These are phyloP conservation scores for Grifola frondosa DNA, from an alignment of 1,284 basidiomycete species.

Conservation along the genomic window DNA sequence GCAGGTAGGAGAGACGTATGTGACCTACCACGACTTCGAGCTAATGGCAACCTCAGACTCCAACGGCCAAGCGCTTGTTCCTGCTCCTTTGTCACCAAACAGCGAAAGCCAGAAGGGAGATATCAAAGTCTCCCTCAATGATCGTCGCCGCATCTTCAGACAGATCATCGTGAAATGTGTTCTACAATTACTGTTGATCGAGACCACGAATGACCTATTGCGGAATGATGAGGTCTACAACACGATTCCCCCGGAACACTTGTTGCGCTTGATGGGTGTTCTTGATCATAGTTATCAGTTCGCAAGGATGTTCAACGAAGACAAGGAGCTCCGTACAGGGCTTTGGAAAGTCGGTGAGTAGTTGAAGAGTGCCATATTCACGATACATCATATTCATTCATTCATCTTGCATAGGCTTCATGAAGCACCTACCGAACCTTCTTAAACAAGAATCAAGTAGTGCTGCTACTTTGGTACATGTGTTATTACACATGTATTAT, in stretches of 20 bases:
- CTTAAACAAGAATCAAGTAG: slow-evolving; percentile 98
- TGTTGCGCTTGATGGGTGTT: slow-evolving; percentile 91
- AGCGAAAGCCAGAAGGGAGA: slow-evolving; percentile 50
- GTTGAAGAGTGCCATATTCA: neutral
- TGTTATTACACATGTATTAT: slow-evolving; percentile 91
- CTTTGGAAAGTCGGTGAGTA: slow-evolving; percentile 98
- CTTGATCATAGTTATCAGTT: slow-evolving; percentile 98
- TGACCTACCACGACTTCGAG: slow-evolving; percentile 8
- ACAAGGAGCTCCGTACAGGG: slow-evolving; percentile 94
- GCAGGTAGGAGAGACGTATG: slow-evolving; percentile 38
- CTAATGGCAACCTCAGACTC: slow-evolving; percentile 42
- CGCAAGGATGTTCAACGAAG: slow-evolving; percentile 96
- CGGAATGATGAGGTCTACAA: slow-evolving; percentile 91
- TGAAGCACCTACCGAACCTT: slow-evolving; percentile 98
- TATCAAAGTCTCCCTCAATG: slow-evolving; percentile 54
- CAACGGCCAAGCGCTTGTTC: slow-evolving; percentile 71
- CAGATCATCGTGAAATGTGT: slow-evolving; percentile 99
- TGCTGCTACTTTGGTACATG: slow-evolving; percentile 92
- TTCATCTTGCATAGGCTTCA: slow-evolving; percentile 70
- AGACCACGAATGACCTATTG: slow-evolving; percentile 95
- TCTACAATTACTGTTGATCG: slow-evolving; percentile 93
- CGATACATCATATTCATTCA: neutral
- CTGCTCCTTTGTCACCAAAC: slow-evolving; percentile 73
- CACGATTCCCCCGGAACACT: slow-evolving; percentile 91
- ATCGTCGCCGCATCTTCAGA: slow-evolving; percentile 91